phyloP scores from a whole-genome alignment of 2,329 filamentous ascomycete species.

The Phyllosticta citribraziliensis region DNA sequence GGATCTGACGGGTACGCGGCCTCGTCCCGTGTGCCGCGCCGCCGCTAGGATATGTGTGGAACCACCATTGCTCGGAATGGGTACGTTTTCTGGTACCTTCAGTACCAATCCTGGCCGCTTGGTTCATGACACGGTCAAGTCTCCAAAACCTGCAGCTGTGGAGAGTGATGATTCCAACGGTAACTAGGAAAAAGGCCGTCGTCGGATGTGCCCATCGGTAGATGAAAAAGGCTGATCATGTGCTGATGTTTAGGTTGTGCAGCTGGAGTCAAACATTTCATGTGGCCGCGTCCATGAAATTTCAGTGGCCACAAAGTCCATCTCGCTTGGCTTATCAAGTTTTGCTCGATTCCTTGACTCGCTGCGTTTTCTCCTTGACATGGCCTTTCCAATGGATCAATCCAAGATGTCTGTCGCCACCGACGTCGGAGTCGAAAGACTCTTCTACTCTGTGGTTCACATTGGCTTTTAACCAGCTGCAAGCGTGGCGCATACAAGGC shows the following conservation, averaged over 20 bases:
- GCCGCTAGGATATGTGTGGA: neutral
- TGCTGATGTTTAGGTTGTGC: neutral
- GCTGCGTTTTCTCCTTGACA: too few species aligned
- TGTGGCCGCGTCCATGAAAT: neutral
- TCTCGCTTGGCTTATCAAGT: too few species aligned
- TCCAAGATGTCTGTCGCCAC: too few species aligned
- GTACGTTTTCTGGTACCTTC: neutral
- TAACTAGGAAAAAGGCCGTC: neutral
- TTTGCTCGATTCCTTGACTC: too few species aligned
- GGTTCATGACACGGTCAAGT: neutral
- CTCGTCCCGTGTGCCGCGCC: neutral
- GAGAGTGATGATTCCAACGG: neutral
- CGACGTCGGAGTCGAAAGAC: too few species aligned
- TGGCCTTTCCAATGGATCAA: too few species aligned
- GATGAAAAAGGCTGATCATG: neutral
- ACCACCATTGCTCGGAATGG: neutral
- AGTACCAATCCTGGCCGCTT: neutral
- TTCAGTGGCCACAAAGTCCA: too few species aligned
- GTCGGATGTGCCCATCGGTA: neutral
- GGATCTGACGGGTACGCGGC: neutral
- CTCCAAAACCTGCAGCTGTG: neutral
- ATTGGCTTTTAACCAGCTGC: too few species aligned
- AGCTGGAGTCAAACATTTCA: neutral
- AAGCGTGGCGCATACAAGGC: too few species aligned
- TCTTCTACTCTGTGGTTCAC: too few species aligned